Evolutionary conservation across 805 yeast species (phyloP).

Genomic region (Clavispora fructus): DNA sequence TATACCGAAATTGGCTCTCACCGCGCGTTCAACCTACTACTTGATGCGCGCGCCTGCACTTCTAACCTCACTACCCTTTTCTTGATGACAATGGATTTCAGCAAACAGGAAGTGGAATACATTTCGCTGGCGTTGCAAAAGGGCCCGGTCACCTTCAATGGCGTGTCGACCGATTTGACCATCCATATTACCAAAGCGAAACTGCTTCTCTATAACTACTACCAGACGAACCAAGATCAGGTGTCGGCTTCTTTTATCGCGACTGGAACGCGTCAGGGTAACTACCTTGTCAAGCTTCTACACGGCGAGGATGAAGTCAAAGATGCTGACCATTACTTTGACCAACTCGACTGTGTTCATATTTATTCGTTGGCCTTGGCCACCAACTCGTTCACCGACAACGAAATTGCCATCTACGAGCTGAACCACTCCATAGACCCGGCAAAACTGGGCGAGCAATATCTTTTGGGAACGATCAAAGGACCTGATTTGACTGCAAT

Average conservation of each 20-base stretch:
- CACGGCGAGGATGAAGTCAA: slow-evolving; percentile 20
- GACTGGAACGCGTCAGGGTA: slow-evolving; percentile 26
- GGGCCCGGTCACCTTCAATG: slow-evolving; percentile 33
- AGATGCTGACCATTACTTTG: slow-evolving; percentile 23
- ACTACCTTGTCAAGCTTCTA: slow-evolving; percentile 16
- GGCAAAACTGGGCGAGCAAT: slow-evolving; percentile 13
- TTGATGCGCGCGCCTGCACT: slow-evolving; percentile 6
- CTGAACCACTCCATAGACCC: slow-evolving; percentile 12
- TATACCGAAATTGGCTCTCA: not conserved
- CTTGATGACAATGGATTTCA: slow-evolving; percentile 30
- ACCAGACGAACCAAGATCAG: slow-evolving; percentile 27
- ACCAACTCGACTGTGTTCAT: slow-evolving; percentile 27
- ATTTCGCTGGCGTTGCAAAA: slow-evolving; percentile 17
- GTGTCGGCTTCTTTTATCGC: slow-evolving; percentile 39
- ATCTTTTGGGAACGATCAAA: slow-evolving; percentile 26
- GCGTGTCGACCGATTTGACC: slow-evolving; percentile 35
- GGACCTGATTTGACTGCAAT: slow-evolving; percentile 21
- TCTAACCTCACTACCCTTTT: not conserved
- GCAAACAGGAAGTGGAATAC: slow-evolving; percentile 24
- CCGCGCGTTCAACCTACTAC: not conserved
- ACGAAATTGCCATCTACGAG: slow-evolving; percentile 13
- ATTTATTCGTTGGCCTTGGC: slow-evolving; percentile 34
- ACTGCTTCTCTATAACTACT: slow-evolving; percentile 32
- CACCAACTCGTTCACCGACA: slow-evolving; percentile 5
- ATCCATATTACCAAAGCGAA: slow-evolving; percentile 38